phyloP scores from a whole-genome alignment of 2,329 filamentous ascomycete species.

The Fusarium clavum region DNA sequence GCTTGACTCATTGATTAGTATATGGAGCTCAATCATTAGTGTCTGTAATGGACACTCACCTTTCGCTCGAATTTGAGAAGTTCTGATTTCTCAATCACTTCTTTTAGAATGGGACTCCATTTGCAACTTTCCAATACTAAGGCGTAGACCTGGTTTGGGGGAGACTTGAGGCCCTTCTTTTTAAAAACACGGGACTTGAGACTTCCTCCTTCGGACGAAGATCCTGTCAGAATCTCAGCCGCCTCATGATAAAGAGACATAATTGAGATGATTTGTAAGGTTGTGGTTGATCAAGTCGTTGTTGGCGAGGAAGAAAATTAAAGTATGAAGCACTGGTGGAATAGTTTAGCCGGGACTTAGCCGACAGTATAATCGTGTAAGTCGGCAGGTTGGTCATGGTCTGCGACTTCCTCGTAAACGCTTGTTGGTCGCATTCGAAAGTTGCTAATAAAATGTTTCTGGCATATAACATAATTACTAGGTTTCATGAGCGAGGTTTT shows the following conservation, averaged over 20 bases:
- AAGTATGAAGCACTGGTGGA: slow-evolving; percentile 1
- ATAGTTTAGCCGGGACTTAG: slow-evolving; percentile 31
- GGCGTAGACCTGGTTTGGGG: slow-evolving; percentile 86
- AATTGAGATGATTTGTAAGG: slow-evolving; percentile 10
- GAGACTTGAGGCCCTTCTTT: slow-evolving; percentile 79
- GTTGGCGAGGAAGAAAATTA: slow-evolving; percentile 34
- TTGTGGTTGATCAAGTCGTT: neutral
- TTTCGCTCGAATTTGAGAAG: slow-evolving; percentile 85
- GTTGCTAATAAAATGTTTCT: neutral
- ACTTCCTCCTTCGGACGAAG: slow-evolving; percentile 71
- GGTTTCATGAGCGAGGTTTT: neutral
- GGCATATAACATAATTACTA: neutral
- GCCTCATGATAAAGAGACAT: slow-evolving; percentile 99
- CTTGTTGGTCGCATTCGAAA: neutral
- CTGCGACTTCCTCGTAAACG: neutral
- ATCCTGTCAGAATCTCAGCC: slow-evolving; percentile 76
- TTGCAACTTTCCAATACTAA: slow-evolving; percentile 88
- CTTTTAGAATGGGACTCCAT: slow-evolving; percentile 88
- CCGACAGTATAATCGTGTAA: slow-evolving; percentile 29
- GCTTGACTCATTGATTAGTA: slow-evolving; percentile 59
- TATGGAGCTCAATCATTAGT: neutral
- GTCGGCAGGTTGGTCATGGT: neutral
- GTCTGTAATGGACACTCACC: slow-evolving; percentile 60
- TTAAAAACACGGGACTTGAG: slow-evolving; percentile 87
- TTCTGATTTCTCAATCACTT: slow-evolving; percentile 85